Conservation (phyloP, 2,329 filamentous ascomycete species). For the Botryosphaeria dothidea region DNA sequence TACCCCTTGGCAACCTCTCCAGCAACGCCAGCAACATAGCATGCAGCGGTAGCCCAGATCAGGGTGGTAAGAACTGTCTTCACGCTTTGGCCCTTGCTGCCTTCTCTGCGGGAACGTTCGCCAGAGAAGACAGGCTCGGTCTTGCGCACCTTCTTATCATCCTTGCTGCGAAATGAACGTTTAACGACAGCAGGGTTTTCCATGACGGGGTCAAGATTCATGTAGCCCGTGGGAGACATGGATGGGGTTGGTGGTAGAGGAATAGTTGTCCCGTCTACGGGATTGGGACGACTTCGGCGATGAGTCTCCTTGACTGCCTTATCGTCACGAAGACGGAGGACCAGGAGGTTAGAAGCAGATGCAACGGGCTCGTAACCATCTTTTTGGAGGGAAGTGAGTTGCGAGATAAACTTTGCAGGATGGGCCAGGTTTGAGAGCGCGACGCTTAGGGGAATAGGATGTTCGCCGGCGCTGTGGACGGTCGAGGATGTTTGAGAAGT, state of each 20-base stretch:
- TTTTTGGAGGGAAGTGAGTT: conserved; percentile 24
- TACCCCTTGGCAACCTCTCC: conserved; percentile 18
- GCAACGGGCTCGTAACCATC: conserved; percentile 30
- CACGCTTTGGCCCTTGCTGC: conserved; percentile 5
- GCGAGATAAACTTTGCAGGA: conserved; percentile 25
- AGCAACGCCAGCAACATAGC: conserved; percentile 18
- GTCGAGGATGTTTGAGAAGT: conserved; percentile 20
- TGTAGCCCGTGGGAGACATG: conserved; percentile 19
- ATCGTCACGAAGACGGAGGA: conserved; percentile 28
- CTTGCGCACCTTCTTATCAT: conserved; percentile 15
- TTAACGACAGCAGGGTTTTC: background rate
- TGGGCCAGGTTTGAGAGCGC: conserved; percentile 8
- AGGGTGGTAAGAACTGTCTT: conserved; percentile 10
- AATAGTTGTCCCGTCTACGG: conserved; percentile 37
- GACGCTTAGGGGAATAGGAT: conserved; percentile 22
- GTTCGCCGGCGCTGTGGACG: conserved; percentile 19
- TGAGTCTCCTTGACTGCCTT: background rate
- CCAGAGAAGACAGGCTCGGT: conserved; percentile 18
- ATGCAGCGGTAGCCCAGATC: conserved; percentile 20
- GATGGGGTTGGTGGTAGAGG: conserved; percentile 22
- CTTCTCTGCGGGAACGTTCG: background rate
- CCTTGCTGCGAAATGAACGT: background rate
- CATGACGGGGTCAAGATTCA: conserved; percentile 18
- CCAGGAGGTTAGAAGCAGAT: conserved; percentile 33
- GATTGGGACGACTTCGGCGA: conserved; percentile 25